Evolutionary conservation across 306 rosid genomes (phyloP), one percentile per base, ranked within the genome.

Genomic region (Medicago truncatula): DNA sequence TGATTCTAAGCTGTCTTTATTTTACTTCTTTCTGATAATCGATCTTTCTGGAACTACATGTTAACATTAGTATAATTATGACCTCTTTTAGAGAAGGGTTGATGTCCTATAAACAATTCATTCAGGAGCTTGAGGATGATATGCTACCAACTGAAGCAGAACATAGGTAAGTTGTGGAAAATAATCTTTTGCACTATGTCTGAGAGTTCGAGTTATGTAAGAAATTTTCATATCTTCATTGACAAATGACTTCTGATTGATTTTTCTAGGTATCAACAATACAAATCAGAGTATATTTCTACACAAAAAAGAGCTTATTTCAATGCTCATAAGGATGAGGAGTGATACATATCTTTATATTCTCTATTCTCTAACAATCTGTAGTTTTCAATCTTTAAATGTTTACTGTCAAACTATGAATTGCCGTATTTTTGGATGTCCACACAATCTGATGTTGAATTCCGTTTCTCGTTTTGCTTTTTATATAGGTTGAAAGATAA

Each of bases 121-220:
- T 96, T 79, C 99, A 92, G 87, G 99, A 96, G 85, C 97, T 96
- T 78, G 99, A 96, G 87, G 99, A 96, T 86, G 99, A 96, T 84
- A 76, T 96, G 75, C 83, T 96, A 59, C 99, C 99, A 11, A 77
- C 91, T 73, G 99, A 96, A 87, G 99, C 99, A 28, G 99, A 96
- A 80, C 96, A 92, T 79, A 92, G 99, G 99, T 90, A 87, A 70
- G 70, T 54, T 56, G 44, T 64, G 64, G 76, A 76, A 74, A 76
- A 60, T 62, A 59, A 63, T 67, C 52, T 67, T 23, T 73, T 76
- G 66, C 60, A 47, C 40, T 14, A 12, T 78, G 75, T 39, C 34
- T 18, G 20, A 56, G 53, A 46, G 40, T 77, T 38, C 23, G 21
- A 54, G 21, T 76, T 70, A 13, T 57, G 21, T 11, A 31, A 41